Conservation (phyloP, 257 asterid species). For the Nemophila menziesii region DNA sequence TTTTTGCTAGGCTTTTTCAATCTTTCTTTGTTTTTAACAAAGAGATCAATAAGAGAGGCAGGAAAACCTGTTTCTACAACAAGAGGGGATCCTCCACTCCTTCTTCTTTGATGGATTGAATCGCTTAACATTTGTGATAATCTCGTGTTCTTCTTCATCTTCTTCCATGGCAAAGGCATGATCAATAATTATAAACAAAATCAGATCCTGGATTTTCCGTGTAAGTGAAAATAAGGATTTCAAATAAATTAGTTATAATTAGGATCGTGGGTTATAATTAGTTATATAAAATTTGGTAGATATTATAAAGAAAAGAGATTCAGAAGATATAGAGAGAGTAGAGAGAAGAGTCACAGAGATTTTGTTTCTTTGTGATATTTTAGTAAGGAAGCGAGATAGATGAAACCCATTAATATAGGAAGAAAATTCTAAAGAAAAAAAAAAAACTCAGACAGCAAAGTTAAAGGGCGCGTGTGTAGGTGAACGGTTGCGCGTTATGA, state of each 20-base stretch:
- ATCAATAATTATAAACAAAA: not conserved
- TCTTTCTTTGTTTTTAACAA: slow-evolving; percentile 58
- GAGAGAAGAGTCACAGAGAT: too few relatives aligned
- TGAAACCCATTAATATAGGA: not conserved
- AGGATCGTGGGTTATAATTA: not conserved
- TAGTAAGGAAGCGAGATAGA: not conserved
- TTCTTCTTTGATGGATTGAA: slow-evolving; percentile 46
- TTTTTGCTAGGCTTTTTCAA: slow-evolving; percentile 24
- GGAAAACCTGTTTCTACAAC: slow-evolving; percentile 80
- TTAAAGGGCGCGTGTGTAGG: slow-evolving; percentile 2
- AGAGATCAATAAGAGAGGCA: slow-evolving; percentile 63
- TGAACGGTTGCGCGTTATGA: not conserved
- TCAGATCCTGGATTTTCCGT: not conserved
- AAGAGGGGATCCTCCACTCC: slow-evolving; percentile 48
- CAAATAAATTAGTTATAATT: not conserved
- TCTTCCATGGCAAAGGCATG: slow-evolving; percentile 74
- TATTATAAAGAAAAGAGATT: not conserved
- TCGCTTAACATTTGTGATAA: slow-evolving; percentile 52
- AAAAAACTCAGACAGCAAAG: not conserved
- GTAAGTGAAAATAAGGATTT: not conserved
- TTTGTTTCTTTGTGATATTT: not conserved
- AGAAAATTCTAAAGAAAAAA: not conserved
- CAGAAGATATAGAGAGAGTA: not conserved
- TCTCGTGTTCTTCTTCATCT: slow-evolving; percentile 27
- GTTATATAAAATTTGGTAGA: not conserved